A percentile compares a stretch with the other conserved stretches of the same genome.
phyloP scores from a whole-genome alignment of 768 basidiomycete species.

The Collybia sp. region DNA sequence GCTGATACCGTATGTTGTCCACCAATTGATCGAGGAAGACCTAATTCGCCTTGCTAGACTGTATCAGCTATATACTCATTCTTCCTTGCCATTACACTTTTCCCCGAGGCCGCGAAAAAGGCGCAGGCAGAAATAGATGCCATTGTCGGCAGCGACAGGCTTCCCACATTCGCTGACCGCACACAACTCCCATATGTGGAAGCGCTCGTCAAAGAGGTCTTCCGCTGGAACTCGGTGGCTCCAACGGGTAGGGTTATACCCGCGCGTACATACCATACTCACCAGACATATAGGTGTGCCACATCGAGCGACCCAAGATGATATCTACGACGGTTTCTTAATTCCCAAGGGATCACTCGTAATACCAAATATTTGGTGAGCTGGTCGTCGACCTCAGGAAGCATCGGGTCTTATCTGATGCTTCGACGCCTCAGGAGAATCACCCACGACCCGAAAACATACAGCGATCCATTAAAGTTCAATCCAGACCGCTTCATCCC shows the following conservation, averaged over 20 bases:
- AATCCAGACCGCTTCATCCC: slow-evolving; percentile 58
- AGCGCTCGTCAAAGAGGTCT: slow-evolving; percentile 56
- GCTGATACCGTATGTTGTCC: slow-evolving; percentile 45
- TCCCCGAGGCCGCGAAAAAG: slow-evolving; percentile 51
- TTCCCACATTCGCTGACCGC: slow-evolving; percentile 58
- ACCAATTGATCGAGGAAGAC: slow-evolving; percentile 1
- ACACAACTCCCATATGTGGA: slow-evolving; percentile 54
- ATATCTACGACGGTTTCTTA: slow-evolving; percentile 56
- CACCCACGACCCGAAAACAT: slow-evolving; percentile 48
- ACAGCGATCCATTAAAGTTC: slow-evolving; percentile 50
- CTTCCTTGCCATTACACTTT: slow-evolving; percentile 56
- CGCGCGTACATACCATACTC: too few species aligned
- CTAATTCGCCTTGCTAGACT: slow-evolving; percentile 33
- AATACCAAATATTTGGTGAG: slow-evolving; percentile 47
- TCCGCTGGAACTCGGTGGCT: slow-evolving; percentile 44
- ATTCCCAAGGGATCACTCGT: slow-evolving; percentile 56
- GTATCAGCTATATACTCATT: slow-evolving; percentile 58
- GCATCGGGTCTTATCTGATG: slow-evolving; percentile 11
- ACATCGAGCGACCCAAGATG: slow-evolving; percentile 55
- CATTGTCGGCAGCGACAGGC: slow-evolving; percentile 52
- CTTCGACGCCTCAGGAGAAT: slow-evolving; percentile 32
- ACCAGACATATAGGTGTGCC: slow-evolving; percentile 33
- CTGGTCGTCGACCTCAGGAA: slow-evolving; percentile 1
- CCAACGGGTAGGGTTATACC: slow-evolving; percentile 31
- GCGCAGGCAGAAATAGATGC: slow-evolving; percentile 62